phyloP scores from a whole-genome alignment of 1,139 yeast genomes.

The Candida sp. region DNA sequence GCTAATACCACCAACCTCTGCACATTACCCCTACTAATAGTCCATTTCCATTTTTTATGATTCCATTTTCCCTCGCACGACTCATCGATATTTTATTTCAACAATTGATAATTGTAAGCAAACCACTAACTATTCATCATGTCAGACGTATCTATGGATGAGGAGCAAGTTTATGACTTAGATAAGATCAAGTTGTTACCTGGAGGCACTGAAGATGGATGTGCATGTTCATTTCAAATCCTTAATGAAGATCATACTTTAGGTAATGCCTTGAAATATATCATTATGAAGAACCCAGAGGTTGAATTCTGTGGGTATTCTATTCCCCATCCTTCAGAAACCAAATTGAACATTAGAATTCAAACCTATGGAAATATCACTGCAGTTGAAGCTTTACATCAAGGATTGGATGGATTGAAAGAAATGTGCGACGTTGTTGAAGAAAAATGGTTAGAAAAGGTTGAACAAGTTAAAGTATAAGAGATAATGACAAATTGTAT shows the following conservation, averaged over 20 bases:
- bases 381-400: slow-evolving; percentile 90
- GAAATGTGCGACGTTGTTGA: slow-evolving; percentile 85
- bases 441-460: slow-evolving; percentile 64
- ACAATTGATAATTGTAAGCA: no score
- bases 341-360: slow-evolving; percentile 82
- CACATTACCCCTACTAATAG: not conserved
- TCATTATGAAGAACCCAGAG: slow-evolving; percentile 96
- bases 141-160: slow-evolving; percentile 25
- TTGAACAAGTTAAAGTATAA: slow-evolving; percentile 13
- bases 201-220: slow-evolving; percentile 92
- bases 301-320: slow-evolving; percentile 98
- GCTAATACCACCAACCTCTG: no score
- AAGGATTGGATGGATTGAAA: slow-evolving; percentile 82
- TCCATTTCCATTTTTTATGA: not conserved
- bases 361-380: slow-evolving; percentile 90
- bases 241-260: slow-evolving; percentile 92
- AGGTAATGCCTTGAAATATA: slow-evolving; percentile 89
- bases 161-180: slow-evolving; percentile 25
- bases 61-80: not conserved
- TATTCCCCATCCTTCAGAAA: slow-evolving; percentile 98
- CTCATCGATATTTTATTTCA: not conserved
- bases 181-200: slow-evolving; percentile 66
- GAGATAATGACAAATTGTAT: not conserved
- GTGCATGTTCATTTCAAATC: slow-evolving; percentile 93
- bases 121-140: slow-evolving; percentile 6